Conservation (phyloP, 1,284 basidiomycete species). For the Ceratorhiza oryzae-sativae region DNA sequence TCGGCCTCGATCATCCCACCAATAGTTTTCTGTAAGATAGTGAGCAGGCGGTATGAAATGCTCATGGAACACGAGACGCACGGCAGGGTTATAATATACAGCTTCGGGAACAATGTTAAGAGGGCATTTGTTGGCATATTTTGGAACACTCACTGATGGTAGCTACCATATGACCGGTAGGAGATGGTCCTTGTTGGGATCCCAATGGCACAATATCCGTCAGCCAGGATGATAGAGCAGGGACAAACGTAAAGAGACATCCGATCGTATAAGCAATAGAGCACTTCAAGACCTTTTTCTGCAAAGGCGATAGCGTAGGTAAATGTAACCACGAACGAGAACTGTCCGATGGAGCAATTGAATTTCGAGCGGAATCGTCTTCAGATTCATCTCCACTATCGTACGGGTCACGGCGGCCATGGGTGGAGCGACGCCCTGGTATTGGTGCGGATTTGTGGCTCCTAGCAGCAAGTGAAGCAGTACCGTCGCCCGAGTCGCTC, state of each 20-base stretch:
- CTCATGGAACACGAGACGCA: constrained; percentile 6
- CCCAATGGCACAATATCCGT: constrained; percentile 66
- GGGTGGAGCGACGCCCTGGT: background rate
- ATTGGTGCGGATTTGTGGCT: background rate
- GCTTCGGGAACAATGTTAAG: constrained; percentile 44
- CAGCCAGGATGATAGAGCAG: constrained; percentile 68
- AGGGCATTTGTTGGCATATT: background rate
- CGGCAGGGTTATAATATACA: constrained; percentile 81
- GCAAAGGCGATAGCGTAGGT: constrained; percentile 59
- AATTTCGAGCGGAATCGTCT: background rate
- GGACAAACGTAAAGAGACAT: constrained; percentile 91
- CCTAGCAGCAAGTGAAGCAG: constrained; percentile 11
- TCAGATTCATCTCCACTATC: constrained; percentile 23
- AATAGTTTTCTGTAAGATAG: constrained; percentile 66
- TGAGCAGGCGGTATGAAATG: background rate
- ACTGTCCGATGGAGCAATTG: background rate
- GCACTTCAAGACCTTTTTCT: constrained; percentile 87
- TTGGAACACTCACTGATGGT: constrained; percentile 67
- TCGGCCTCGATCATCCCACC: constrained; percentile 93
- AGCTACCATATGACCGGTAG: constrained; percentile 88
- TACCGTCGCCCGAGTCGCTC: background rate
- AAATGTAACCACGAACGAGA: constrained; percentile 42
- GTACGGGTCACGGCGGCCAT: background rate
- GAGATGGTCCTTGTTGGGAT: constrained; percentile 62
- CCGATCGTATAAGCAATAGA: constrained; percentile 88